Percentiles rank a stretch among this genome's conserved stretches.
phyloP scores from a whole-genome alignment of 306 rosid genomes.

The Fragaria iinumae region DNA sequence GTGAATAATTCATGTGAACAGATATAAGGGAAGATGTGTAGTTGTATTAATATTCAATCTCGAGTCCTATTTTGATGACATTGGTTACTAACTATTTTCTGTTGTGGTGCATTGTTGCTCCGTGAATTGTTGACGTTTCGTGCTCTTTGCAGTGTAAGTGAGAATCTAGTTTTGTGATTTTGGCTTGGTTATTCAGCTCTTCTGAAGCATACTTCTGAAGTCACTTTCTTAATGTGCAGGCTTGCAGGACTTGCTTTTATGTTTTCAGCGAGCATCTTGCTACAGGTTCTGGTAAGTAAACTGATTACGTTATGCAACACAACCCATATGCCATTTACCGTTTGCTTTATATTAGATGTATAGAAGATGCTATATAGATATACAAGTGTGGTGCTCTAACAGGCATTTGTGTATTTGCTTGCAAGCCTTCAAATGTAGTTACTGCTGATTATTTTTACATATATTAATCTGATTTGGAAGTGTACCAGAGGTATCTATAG shows the following conservation, averaged over 20 bases:
- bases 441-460: neutral
- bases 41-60: neutral
- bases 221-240: slow-evolving; percentile 41
- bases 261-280: slow-evolving; percentile 97
- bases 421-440: neutral
- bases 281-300: slow-evolving; percentile 79
- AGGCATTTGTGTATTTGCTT: neutral
- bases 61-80: neutral
- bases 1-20: neutral
- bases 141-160: slow-evolving; percentile 72
- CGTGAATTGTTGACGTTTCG: slow-evolving; percentile 24
- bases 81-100: slow-evolving; percentile 31
- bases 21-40: neutral
- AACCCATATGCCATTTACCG: neutral
- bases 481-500: neutral
- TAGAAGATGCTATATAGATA: neutral
- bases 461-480: neutral
- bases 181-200: slow-evolving; percentile 28
- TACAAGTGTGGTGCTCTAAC: too few species aligned
- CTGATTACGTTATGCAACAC: neutral
- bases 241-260: slow-evolving; percentile 99
- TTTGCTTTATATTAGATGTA: neutral
- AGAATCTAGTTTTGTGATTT: slow-evolving; percentile 25
- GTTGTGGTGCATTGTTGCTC: slow-evolving; percentile 33
- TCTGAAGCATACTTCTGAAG: slow-evolving; percentile 19